Evolutionary conservation across 202 grass and related monocot genomes (phyloP).

Genomic region (Setaria viridis): DNA sequence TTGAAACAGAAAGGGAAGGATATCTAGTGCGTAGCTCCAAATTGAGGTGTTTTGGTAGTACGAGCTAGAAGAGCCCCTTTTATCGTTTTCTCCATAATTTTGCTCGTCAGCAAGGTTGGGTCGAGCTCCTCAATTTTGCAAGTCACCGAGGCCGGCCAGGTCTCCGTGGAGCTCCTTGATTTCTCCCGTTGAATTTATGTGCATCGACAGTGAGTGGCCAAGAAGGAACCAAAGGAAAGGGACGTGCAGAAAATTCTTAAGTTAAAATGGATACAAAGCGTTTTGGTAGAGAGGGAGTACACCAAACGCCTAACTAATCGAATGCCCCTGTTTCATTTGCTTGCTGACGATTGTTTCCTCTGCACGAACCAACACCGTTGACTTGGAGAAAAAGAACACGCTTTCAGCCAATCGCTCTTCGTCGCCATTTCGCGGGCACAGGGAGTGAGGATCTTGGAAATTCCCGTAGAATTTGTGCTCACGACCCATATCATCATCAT

Average conservation of each 20-base stretch:
- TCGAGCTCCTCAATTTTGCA: no score
- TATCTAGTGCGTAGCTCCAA: no score
- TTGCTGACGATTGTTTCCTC: background rate
- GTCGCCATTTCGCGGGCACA: background rate
- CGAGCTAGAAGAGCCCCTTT: no score
- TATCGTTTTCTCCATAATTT: no score
- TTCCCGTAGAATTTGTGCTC: background rate
- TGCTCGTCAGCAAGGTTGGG: no score
- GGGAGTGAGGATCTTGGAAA: background rate
- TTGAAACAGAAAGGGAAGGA: no score
- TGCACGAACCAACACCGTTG: background rate
- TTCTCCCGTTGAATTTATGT: no score
- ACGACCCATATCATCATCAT: background rate
- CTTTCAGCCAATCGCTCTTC: background rate
- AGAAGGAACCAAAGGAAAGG: background rate
- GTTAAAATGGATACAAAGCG: background rate
- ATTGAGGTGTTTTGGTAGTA: no score
- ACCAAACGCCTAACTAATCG: background rate
- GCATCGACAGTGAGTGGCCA: background rate
- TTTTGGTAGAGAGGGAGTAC: background rate
- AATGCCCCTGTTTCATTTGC: background rate
- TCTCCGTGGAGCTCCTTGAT: no score
- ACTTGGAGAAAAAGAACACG: slow-evolving; percentile 1
- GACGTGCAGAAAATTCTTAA: background rate
- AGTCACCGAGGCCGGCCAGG: no score